Base-by-base conservation (phyloP, 345 rosid genomes). In the Erodium maritimum region DNA sequence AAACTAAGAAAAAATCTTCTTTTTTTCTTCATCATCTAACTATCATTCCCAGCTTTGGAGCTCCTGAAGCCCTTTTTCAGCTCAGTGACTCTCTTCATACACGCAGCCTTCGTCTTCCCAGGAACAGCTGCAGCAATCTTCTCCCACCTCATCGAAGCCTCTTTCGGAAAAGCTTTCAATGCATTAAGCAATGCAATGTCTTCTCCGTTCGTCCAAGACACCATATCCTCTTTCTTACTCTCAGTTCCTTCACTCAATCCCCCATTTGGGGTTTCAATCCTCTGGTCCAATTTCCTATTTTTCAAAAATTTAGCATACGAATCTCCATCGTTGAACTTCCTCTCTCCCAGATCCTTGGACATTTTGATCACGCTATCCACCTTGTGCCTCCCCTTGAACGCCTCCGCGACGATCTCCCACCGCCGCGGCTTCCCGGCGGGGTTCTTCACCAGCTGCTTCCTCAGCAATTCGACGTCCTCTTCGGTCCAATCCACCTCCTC, bases 181-280 rank as follows among this genome's bases (percentile, higher is more conserved):
- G 96, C 96, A 80, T 88, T 91, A 11, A 88, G 81, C 83, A 91
- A 53, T 2, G 98, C 93, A 67, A 91, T 77, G 56, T 88, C 98
- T 69, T 88, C 96, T 10, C 68, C 82, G 57, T 79, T 65, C 61
- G 68, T 84, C 98, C 98, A 91, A 19, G 5, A 20, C 0, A 13
- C 51, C 46, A 52, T 68, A 0, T 33, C 77, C n/a, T 33, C 77
- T 37, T 59, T 71, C 29, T 22, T 66, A 11, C 46, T 66, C 13
- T 63, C 57, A 54, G 58, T n/a, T 77, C 16, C 57, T 0, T 56
- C 55, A 42, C 88, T 80, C 29, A 55, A 54, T 48, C 61, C 54
- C 14, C 10, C 46, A 37, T 37, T 11, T 37, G 46, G 8, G 6
- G 46, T 12, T 12, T 21, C 58, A 0, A 62, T 45, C 50, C 88